Evolutionary conservation across 768 basidiomycete species (phyloP), one percentile per base, ranked within the genome.

Genomic region (Trametes punicea): DNA sequence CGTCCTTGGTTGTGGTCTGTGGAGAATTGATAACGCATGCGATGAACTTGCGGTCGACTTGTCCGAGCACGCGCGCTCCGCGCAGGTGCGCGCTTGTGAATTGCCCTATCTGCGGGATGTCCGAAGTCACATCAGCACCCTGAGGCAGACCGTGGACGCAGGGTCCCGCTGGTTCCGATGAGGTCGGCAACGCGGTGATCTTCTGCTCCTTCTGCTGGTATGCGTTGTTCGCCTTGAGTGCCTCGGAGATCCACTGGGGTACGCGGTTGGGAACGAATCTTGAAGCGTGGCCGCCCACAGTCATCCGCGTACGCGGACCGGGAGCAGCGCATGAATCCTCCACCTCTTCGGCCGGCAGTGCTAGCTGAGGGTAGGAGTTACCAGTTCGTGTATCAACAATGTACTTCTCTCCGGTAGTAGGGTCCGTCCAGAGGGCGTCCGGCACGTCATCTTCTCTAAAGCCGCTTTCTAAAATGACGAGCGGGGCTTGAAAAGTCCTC

Each of bases 21-120:
- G 40, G 21, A 21, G 4, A n/a, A 10, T 41, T 65, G 54, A 88
- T 69, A 23, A 81, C 69, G 68, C 93, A 94, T 26, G 85, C 88
- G 60, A 98, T 81, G 68, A 95, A 98, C 72, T 98, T 99, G 58
- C 75, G 71, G 70, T 98, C 97, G 41, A 98, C 83, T 67, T 99
- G 97, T 55, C 80, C 81, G 46, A 98, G 78, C 46, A 93, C 78
- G 48, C 67, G 67, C 23, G 87, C 87, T 25, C 69, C 65, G 18
- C 63, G 66, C 33, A 98, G 76, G 56, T 85, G 82, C 25, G 74
- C 71, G 60, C 78, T 80, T 30, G 68, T 68, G 62, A 88, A 81
- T 16, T 56, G 49, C 8, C 56, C 52, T 15, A 48, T 30, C 8
- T 41, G 54, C 6, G 57, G 46, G 0, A 57, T 51, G 27, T 59